Base-by-base conservation (phyloP, 495 filamentous ascomycete genomes). In the Aspergillus mulundensis region DNA sequence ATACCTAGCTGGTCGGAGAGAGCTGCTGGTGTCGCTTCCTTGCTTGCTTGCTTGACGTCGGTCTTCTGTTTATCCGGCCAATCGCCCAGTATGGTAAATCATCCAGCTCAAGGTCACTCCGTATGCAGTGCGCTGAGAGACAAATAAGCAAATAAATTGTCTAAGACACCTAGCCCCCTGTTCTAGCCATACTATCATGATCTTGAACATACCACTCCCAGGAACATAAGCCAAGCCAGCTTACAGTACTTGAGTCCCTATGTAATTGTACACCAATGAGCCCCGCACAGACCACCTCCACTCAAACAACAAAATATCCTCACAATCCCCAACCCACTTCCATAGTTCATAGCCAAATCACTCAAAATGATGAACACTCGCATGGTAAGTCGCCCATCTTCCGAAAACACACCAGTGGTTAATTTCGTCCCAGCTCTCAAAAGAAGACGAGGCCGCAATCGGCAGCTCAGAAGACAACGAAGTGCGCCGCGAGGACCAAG, bases 401-500 rank as follows among this genome's bases (percentile, higher is more conserved):
- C 19, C n/a, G 20, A 6, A 16, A 40, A 23, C 39, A 7, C 53
- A 20, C 30, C 59, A 57, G 20, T 8, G 56, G 36, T 2, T 38
- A 42, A 53, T 53, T 54, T 21, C 43, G 50, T 19, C 28, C 12
- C 19, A 98, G 94, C 87, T 98, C 59, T 89, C 89, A 15, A 91
- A 87, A 67, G 94, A 95, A 71, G 94, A 98, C 54, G 94, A 97
- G 71, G 77, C 75, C 58, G 39, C 60, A 36, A 84, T 84, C 25
- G 86, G 78, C 5, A 47, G 16, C 51, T 77, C 81, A 43, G 87
- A 93, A 38, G 91, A 97, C 56, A 86, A 89, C 58, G 87, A 96
- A 69, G 94, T 98, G 50, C 87, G 93, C 36, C 88, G 91, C 61
- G 93, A 96, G 63, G 94, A 98, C 68, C 94, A 98, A 71, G 91